Conservation (phyloP, 2,329 filamentous ascomycete genomes). For the Nemania abortiva region DNA sequence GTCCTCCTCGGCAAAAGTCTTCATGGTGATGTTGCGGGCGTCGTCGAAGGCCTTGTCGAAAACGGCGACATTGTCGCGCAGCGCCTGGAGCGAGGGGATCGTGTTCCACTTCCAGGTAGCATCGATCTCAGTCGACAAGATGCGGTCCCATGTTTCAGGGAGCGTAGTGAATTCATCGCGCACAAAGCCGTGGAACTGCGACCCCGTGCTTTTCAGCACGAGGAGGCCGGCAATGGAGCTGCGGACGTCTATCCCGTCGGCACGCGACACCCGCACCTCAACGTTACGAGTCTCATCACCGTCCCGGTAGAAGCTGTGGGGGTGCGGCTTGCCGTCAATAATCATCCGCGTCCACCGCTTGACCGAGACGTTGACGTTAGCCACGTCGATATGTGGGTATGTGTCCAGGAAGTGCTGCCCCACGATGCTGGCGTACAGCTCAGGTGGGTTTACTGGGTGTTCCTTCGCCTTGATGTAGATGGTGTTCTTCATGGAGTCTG, state of each 20-base stretch:
- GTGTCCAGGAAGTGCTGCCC: constrained; percentile 89
- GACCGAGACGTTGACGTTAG: constrained; percentile 83
- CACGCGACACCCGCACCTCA: constrained; percentile 75
- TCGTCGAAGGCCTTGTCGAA: constrained; percentile 85
- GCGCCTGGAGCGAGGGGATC: constrained; percentile 74
- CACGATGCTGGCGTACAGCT: constrained; percentile 88
- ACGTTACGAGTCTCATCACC: constrained; percentile 88
- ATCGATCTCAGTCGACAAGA: constrained; percentile 93
- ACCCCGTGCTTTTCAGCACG: constrained; percentile 96
- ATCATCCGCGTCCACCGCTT: constrained; percentile 93
- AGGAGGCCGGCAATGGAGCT: constrained; percentile 85
- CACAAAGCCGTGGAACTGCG: constrained; percentile 94
- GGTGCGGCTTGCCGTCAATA: constrained; percentile 89
- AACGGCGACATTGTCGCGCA: constrained; percentile 70
- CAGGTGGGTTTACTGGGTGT: constrained; percentile 89
- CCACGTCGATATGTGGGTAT: constrained; percentile 88
- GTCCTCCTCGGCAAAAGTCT: constrained; percentile 89
- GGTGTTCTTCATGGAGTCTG: constrained; percentile 98
- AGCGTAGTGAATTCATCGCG: constrained; percentile 94
- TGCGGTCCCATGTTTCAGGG: constrained; percentile 91
- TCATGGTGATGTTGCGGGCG: constrained; percentile 87
- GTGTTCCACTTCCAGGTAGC: constrained; percentile 86
- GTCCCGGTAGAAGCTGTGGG: constrained; percentile 94
- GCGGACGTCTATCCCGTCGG: constrained; percentile 77
- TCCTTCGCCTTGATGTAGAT: constrained; percentile 96